Evolutionary conservation across 164 flowering plant genomes (phyloP), one percentile per base, ranked within the genome.

Genomic region (Tinospora cordifolia): DNA sequence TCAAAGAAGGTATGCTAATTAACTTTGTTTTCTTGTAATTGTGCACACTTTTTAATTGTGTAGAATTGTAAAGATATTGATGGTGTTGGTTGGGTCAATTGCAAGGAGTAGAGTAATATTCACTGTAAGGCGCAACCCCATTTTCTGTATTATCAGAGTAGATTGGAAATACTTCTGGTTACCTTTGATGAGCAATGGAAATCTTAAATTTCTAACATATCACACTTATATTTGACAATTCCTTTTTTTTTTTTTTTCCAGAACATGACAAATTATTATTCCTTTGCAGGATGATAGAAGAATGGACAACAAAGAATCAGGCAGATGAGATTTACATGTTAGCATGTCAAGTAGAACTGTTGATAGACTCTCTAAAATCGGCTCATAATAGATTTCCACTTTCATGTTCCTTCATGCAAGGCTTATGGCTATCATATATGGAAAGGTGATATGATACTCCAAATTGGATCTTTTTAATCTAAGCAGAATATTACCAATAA

Each of bases 1-100:
- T 73, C 83, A 83, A 62, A 62, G 66, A 40, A 90, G 90, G 98
- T 90, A 24, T 68, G 74, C 66, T 69, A 73, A 44, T 63, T 14
- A 27, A 36, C n/a, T 44, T 70, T 51, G 44, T 9, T 0, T 69
- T 46, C 41, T 14, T 40, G 64, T 65, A 8, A 38, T 1, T 19
- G 2, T 63, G 49, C 14, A 22, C 13, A 12, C 14, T 26, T 15
- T 27, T 11, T 2, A 63, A 12, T 63, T 13, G 41, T 17, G 5
- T 8, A 10, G 39, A 30, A 25, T 70, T 22, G 11, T 41, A 1
- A 41, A 41, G 11, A 41, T 41, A 41, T 41, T 41, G 10, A 46
- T 10, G 15, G 15, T 2, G 51, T 12, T 10, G 15, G 51, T 46
- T 12, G 15, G 15, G 51, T 1, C n/a, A n/a, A n/a, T n/a, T n/a